Conservation (phyloP, 140 eudicot species). For the Erigeron philadelphicus region DNA sequence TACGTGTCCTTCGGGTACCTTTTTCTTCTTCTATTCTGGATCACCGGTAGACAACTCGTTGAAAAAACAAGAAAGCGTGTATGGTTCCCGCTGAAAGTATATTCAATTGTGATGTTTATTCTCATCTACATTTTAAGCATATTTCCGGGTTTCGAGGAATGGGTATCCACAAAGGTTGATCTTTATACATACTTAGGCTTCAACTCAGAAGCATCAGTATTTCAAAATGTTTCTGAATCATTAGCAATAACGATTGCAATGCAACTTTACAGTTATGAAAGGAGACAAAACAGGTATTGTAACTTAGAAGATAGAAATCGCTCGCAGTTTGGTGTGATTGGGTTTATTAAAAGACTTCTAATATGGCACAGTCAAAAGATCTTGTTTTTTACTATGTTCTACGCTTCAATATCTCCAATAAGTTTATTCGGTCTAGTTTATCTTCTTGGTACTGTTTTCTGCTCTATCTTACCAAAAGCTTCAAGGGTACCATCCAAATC, state of each 20-base stretch:
- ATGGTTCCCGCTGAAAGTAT: conserved; percentile 88
- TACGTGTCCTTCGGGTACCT: conserved; percentile 83
- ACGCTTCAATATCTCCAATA: conserved; percentile 90
- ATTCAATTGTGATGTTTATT: conserved; percentile 64
- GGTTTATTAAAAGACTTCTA: conserved; percentile 61
- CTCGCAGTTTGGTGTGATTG: conserved; percentile 59
- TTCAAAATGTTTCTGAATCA: conserved; percentile 78
- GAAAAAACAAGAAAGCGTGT: conserved; percentile 78
- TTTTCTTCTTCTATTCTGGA: conserved; percentile 89
- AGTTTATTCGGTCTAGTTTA: conserved; percentile 82
- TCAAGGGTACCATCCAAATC: conserved; percentile 80
- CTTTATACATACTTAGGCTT: conserved; percentile 62
- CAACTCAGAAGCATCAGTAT: conserved; percentile 59
- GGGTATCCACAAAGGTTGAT: conserved; percentile 66
- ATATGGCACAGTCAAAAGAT: conserved; percentile 96
- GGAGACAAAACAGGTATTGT: conserved; percentile 76
- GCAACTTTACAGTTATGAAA: conserved; percentile 99
- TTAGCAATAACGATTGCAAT: conserved; percentile 88
- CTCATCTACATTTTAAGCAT: conserved; percentile 69
- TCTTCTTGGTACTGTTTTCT: conserved; percentile 77
- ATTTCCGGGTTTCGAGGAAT: conserved; percentile 57
- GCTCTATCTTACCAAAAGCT: conserved; percentile 75
- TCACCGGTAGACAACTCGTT: conserved; percentile 86
- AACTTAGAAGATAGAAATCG: conserved; percentile 41
- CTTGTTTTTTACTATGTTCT: conserved; percentile 65